Evolutionary conservation across 768 basidiomycete genomes (phyloP).

Genomic region (Rhizopogon rudus): DNA sequence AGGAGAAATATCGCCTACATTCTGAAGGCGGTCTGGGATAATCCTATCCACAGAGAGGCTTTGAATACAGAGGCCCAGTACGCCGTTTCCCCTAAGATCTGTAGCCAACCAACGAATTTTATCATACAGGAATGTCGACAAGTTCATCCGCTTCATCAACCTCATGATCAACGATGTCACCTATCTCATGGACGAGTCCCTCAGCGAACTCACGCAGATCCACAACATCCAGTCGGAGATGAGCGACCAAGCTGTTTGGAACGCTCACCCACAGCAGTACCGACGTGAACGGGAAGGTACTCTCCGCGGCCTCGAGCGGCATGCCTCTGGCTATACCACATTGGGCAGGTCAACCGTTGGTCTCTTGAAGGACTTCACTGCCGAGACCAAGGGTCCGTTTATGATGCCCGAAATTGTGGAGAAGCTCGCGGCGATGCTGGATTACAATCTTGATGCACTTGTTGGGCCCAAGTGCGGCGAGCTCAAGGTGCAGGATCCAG

Average conservation of each 20-base stretch:
- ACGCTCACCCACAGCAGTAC: conserved; percentile 57
- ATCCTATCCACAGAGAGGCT: conserved; percentile 82
- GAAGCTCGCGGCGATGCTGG: conserved; percentile 92
- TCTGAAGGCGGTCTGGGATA: conserved; percentile 88
- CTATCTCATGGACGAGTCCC: conserved; percentile 94
- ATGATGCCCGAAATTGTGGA: conserved; percentile 97
- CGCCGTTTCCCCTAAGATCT: conserved; percentile 12
- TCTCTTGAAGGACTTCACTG: conserved; percentile 87
- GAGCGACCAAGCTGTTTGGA: conserved; percentile 70
- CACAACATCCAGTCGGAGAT: conserved; percentile 83
- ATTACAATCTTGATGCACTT: conserved; percentile 87
- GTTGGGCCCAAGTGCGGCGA: conserved; percentile 88
- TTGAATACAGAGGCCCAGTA: conserved; percentile 78
- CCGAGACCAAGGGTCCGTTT: conserved; percentile 87
- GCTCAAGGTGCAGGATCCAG: conserved; percentile 77
- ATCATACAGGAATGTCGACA: conserved; percentile 68
- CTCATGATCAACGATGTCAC: conserved; percentile 99
- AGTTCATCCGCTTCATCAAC: conserved; percentile 95
- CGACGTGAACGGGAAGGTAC: conserved; percentile 80
- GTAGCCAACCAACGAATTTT: conserved; percentile 3
- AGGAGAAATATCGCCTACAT: conserved; percentile 84
- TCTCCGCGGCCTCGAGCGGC: conserved; percentile 75
- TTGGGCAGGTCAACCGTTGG: conserved; percentile 88
- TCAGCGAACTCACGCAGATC: conserved; percentile 85
- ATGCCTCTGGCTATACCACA: conserved; percentile 82